Evolutionary conservation across 1,284 basidiomycete species (phyloP).

Genomic region (Taiwanofungus camphoratus): DNA sequence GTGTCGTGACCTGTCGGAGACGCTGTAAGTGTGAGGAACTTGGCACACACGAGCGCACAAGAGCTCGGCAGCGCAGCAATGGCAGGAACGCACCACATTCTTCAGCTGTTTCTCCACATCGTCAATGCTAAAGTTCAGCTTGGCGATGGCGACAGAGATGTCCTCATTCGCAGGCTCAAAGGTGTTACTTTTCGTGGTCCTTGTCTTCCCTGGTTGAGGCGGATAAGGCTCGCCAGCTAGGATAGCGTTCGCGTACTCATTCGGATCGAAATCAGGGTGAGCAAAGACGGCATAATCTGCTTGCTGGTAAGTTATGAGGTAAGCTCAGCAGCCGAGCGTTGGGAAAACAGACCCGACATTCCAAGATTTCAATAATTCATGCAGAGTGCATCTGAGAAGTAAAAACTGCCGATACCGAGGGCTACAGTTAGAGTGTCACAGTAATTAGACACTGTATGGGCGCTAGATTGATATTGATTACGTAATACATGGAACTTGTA

Average conservation of each 20-base stretch:
- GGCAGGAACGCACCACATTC: slow-evolving; percentile 53
- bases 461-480: too few relatives aligned
- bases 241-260: slow-evolving; percentile 85
- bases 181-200: slow-evolving; percentile 30
- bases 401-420: too few relatives aligned
- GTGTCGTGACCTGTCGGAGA: slow-evolving; percentile 49
- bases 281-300: slow-evolving; percentile 69
- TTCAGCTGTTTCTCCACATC: slow-evolving; percentile 86
- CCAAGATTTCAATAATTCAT: slow-evolving; percentile 3
- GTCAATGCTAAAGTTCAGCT: slow-evolving; percentile 79
- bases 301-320: slow-evolving; percentile 9
- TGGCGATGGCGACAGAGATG: slow-evolving; percentile 79
- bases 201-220: slow-evolving; percentile 29
- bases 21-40: not conserved
- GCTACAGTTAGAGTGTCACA: too few relatives aligned
- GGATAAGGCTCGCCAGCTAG: slow-evolving; percentile 76
- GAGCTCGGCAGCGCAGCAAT: not conserved
- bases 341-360: slow-evolving; percentile 22
- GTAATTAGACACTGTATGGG: too few relatives aligned
- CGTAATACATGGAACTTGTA: too few relatives aligned
- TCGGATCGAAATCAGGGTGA: slow-evolving; percentile 69
- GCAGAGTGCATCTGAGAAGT: too few relatives aligned
- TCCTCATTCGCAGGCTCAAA: slow-evolving; percentile 75
- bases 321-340: not conserved
- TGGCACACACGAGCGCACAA: not conserved